These are phyloP conservation scores for Polychaeton citri DNA, from an alignment of 2,329 filamentous ascomycete genomes.

Conservation along the genomic window DNA sequence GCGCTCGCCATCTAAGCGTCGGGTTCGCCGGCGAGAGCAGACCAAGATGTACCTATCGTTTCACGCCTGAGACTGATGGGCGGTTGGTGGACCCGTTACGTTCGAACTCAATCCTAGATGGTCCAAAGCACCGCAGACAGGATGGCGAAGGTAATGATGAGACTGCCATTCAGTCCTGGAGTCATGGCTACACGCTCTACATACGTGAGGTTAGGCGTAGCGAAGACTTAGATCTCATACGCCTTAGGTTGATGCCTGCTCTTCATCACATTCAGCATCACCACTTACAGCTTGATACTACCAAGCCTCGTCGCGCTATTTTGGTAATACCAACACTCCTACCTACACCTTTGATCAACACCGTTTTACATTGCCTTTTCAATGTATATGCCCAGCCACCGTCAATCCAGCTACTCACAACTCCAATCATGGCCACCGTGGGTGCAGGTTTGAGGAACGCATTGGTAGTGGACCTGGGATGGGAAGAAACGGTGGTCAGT, in stretches of 20 bases:
- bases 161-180: conserved; percentile 42
- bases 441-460: conserved; percentile 77
- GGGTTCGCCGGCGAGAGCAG: conserved; percentile 76
- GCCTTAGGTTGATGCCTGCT: conserved; percentile 75
- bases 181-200: conserved; percentile 61
- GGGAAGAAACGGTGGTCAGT: conserved; percentile 78
- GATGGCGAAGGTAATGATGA: conserved; percentile 35
- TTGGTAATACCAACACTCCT: conserved; percentile 66
- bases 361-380: conserved; percentile 66
- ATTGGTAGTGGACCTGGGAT: conserved; percentile 79
- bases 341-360: conserved; percentile 64
- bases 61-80: conserved; percentile 65
- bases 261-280: conserved; percentile 72
- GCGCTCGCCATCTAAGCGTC: conserved; percentile 61
- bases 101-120: conserved; percentile 2
- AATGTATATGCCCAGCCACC: conserved; percentile 67
- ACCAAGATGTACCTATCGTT: conserved; percentile 58
- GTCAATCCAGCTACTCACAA: conserved; percentile 66
- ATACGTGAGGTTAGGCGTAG: conserved; percentile 52
- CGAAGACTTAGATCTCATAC: conserved; percentile 64
- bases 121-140: conserved; percentile 27
- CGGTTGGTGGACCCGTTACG: conserved; percentile 37
- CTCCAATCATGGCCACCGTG: conserved; percentile 58
- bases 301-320: conserved; percentile 51
- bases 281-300: conserved; percentile 57